Percentiles rank a stretch among this genome's conserved stretches.
Conservation (phyloP, 176 grass and related monocot genomes). For the Triticum aestivum region IWGSC_CS_RefSeq_v2.1 NC_057812.1:143332026-143332525, state of each 20-base stretch:
- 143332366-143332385: not conserved
- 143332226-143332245: not conserved
- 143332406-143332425: too few species aligned
- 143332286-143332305: not conserved
- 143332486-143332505: not conserved
- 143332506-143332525: not conserved
- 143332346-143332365: not conserved
- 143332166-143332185: not conserved
- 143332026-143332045: not conserved
- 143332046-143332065: not conserved
- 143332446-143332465: not conserved
- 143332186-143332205: not conserved
- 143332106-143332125: not conserved
- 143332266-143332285: not conserved
- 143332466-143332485: not conserved
- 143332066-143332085: not conserved
- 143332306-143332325: not conserved
- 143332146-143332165: not conserved
- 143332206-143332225: not conserved
- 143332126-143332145: not conserved
- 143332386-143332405: not conserved
- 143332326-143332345: not conserved
- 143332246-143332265: not conserved
- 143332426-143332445: not conserved
- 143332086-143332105: not conserved